Conservation (phyloP, 1,284 basidiomycete species). For the Cyathus pygmaeus region DNA sequence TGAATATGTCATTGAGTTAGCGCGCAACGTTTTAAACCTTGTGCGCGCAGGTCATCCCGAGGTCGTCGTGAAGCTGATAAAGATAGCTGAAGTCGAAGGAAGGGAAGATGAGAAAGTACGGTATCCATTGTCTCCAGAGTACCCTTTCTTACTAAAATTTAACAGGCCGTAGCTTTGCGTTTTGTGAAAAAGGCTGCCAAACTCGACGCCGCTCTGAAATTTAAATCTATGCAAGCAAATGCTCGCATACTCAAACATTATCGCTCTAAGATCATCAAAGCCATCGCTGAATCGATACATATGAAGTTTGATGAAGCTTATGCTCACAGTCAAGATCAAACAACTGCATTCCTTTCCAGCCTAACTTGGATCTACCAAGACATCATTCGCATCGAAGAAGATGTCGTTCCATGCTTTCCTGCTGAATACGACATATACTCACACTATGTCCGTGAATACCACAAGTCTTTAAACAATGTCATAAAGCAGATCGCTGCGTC, state of each 20-base stretch:
- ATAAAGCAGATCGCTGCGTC: constrained; percentile 79
- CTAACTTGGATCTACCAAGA: constrained; percentile 96
- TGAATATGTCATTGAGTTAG: constrained; percentile 84
- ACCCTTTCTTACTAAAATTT: constrained; percentile 7
- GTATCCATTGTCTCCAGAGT: constrained; percentile 10
- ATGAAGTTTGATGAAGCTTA: constrained; percentile 80
- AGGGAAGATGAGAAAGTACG: constrained; percentile 92
- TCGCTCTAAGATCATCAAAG: constrained; percentile 88
- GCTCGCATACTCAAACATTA: constrained; percentile 97
- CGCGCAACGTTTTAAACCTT: constrained; percentile 82
- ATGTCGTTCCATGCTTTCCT: constrained; percentile 93
- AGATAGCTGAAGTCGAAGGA: constrained; percentile 94
- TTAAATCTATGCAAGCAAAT: constrained; percentile 92
- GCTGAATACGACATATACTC: constrained; percentile 89
- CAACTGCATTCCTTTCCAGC: constrained; percentile 80
- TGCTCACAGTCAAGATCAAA: constrained; percentile 69
- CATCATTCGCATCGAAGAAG: constrained; percentile 88
- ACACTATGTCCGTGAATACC: constrained; percentile 90
- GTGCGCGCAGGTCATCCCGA: constrained; percentile 83
- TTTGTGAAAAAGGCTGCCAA: constrained; percentile 94
- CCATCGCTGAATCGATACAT: constrained; percentile 83
- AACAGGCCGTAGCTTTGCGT: constrained; percentile 88
- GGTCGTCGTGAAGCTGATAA: constrained; percentile 91
- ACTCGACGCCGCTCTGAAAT: constrained; percentile 88
- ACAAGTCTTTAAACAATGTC: constrained; percentile 85